These are phyloP conservation scores for Xylariomycetidae sp. DNA, from an alignment of 2,329 filamentous ascomycete species.

Conservation along the genomic window DNA sequence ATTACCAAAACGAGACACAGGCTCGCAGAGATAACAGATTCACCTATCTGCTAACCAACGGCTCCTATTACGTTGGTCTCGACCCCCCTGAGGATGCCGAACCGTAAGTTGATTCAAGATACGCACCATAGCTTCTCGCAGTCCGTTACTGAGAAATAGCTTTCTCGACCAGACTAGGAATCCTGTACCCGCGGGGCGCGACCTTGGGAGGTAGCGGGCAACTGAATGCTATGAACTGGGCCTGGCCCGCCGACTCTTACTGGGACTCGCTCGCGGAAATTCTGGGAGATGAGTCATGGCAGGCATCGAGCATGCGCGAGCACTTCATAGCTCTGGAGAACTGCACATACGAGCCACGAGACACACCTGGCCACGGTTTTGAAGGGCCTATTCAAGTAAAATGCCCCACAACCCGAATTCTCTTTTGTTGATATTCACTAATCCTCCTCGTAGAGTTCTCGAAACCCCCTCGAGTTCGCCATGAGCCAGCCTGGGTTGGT, in stretches of 20 bases:
- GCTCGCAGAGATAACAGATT: constrained; percentile 10
- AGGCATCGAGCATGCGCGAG: constrained; percentile 42
- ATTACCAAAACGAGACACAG: constrained; percentile 13
- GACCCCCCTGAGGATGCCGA: constrained; percentile 12
- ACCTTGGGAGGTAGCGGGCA: background rate
- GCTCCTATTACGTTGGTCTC: constrained; percentile 11
- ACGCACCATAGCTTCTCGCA: constrained; percentile 47
- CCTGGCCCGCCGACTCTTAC: constrained; percentile 32
- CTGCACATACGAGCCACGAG: constrained; percentile 36
- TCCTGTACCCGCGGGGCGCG: background rate
- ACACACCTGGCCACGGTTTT: constrained; percentile 41
- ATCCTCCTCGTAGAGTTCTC: background rate
- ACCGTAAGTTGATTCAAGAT: constrained; percentile 8
- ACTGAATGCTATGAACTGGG: background rate
- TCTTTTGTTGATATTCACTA: no score
- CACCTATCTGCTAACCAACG: constrained; percentile 11
- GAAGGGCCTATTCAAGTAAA: background rate
- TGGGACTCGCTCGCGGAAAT: constrained; percentile 43
- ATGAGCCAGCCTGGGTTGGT: constrained; percentile 19
- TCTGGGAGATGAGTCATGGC: constrained; percentile 48
- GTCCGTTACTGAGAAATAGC: no score
- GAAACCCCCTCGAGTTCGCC: constrained; percentile 21
- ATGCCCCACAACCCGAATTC: no score
- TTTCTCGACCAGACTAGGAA: constrained; percentile 21
- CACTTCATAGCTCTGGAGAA: constrained; percentile 45